Evolutionary conservation across 2,329 filamentous ascomycete species (phyloP).

Genomic region (Penicillium paneum): DNA sequence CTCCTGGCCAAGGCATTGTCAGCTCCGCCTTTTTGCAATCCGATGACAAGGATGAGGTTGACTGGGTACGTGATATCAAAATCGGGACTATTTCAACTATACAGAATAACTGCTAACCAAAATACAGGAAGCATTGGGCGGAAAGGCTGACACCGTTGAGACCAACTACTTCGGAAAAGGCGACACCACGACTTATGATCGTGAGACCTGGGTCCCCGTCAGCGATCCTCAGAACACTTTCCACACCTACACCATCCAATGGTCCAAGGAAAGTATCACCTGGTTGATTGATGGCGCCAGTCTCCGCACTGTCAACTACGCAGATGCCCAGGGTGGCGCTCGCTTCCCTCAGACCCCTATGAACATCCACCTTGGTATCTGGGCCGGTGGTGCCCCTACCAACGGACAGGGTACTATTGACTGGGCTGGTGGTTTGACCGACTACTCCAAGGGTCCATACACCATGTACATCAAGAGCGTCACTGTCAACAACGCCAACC

Average conservation of each 20-base stretch:
- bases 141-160: slow-evolving; percentile 51
- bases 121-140: slow-evolving; percentile 38
- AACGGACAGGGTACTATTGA: slow-evolving; percentile 53
- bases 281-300: slow-evolving; percentile 63
- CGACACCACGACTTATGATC: slow-evolving; percentile 72
- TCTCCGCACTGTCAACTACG: slow-evolving; percentile 61
- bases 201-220: slow-evolving; percentile 72
- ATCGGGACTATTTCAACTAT: slow-evolving; percentile 30
- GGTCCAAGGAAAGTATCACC: slow-evolving; percentile 60
- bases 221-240: slow-evolving; percentile 52
- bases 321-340: slow-evolving; percentile 56
- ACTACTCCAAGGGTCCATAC: slow-evolving; percentile 65
- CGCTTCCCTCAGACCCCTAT: slow-evolving; percentile 72
- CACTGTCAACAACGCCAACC: slow-evolving; percentile 55
- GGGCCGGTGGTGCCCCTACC: slow-evolving; percentile 59
- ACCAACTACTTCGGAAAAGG: slow-evolving; percentile 98
- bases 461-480: slow-evolving; percentile 70
- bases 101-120: slow-evolving; percentile 53
- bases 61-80: slow-evolving; percentile 77
- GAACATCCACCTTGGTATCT: slow-evolving; percentile 67
- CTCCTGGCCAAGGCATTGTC: slow-evolving; percentile 85
- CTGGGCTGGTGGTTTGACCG: slow-evolving; percentile 68
- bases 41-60: slow-evolving; percentile 93
- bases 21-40: slow-evolving; percentile 89
- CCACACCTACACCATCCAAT: slow-evolving; percentile 57